Base-by-base conservation (phyloP, 2,329 filamentous ascomycete species). In the Pyrenophora tritici-repentis region DNA sequence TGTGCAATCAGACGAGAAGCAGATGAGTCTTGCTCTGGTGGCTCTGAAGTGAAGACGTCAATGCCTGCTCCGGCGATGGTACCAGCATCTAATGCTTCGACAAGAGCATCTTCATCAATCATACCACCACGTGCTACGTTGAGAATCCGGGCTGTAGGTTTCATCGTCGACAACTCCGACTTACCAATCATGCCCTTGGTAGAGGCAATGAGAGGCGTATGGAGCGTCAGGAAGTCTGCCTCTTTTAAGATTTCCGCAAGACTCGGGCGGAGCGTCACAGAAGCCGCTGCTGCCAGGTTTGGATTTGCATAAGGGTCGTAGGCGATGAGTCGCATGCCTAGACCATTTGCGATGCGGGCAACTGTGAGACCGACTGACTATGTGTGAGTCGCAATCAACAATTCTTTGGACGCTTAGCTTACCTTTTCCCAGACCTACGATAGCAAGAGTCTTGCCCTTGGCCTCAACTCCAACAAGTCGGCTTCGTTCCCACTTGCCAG, bases 41-140 rank as follows among this genome's bases (percentile, higher is more conserved):
- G 90, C 67, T 94, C 90, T 3, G 82, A 81, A 0, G 88, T 90
- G 70, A 90, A 93, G 42, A 93, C 90, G 61, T 94, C 90, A 16
- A 93, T 80, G 3, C 87, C 90, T 0, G 90, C 90, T 3, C 88
- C 89, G 0, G 87, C 86, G 42, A 94, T 88, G 65, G 83, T 86
- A 1, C 86, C 87, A 18, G 82, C 79, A 42, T 92, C 83, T 0
- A 94, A 74, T 0, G 88, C 89, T 44, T 81, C 81, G 0, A 92
- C 76, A 3, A 94, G 77, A 0, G 89, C 88, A 1, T 79, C 79
- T 68, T 94, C 90, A 52, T 93, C 89, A 57, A 92, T 88, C 44
- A 92, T 89, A 1, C 89, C 90, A 2, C 90, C 90, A 26, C 90
- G 79, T 1, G 89, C 89, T 0, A 93, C 89, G 55, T 94, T 94